Conservation (phyloP, 345 rosid species). For the Turnera subulata region DNA sequence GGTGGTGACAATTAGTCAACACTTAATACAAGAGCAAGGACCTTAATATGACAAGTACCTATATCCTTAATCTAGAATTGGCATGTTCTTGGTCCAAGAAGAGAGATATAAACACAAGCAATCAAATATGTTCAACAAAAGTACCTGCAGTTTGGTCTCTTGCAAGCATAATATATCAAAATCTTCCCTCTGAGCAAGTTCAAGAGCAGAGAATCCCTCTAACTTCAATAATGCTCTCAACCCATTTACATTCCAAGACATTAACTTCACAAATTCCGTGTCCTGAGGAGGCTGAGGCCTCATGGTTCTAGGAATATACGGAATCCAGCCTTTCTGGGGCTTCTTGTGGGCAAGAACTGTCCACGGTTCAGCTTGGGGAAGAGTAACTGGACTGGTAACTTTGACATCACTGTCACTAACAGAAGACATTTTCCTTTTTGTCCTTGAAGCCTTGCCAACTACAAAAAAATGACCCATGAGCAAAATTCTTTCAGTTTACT, state of each 20-base stretch:
- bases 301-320: slow-evolving; percentile 79
- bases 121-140: slow-evolving; percentile 5
- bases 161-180: slow-evolving; percentile 91
- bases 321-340: slow-evolving; percentile 80
- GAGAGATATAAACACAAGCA: not conserved
- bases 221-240: slow-evolving; percentile 71
- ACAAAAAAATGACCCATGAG: slow-evolving; percentile 11
- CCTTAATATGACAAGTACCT: not conserved
- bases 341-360: slow-evolving; percentile 81
- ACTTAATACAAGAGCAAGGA: not conserved
- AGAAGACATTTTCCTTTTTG: slow-evolving; percentile 33
- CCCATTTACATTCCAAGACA: slow-evolving; percentile 99
- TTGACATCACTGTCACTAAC: slow-evolving; percentile 23
- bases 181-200: slow-evolving; percentile 79
- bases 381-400: slow-evolving; percentile 18
- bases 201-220: slow-evolving; percentile 64
- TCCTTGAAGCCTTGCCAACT: slow-evolving; percentile 29
- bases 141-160: slow-evolving; percentile 88
- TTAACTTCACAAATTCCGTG: slow-evolving; percentile 47
- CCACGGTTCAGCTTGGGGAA: slow-evolving; percentile 73
- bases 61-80: not conserved
- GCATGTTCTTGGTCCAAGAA: not conserved
- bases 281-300: slow-evolving; percentile 57
- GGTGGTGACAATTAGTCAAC: not conserved
- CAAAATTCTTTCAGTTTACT: not conserved